Conservation (phyloP, 2,329 filamentous ascomycete genomes). For the Macrophomina tecta region DNA sequence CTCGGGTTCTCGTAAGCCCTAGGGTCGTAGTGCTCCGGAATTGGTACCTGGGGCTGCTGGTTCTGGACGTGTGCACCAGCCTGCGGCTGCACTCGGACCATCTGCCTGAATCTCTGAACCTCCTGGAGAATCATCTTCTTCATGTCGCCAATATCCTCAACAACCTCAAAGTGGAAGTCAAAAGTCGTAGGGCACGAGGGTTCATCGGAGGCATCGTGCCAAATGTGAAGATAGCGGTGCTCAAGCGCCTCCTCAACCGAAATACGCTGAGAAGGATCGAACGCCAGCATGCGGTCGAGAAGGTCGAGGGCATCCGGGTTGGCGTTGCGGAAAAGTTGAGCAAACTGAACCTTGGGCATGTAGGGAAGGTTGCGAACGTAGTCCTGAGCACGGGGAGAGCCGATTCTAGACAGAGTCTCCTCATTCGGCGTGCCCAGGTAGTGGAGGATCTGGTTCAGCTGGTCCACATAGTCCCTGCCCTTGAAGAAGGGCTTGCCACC, state of each 20-base stretch:
- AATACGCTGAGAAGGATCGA: slow-evolving; percentile 92
- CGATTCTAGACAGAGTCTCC: slow-evolving; percentile 90
- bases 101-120: slow-evolving; percentile 80
- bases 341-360: slow-evolving; percentile 94
- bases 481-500: slow-evolving; percentile 99
- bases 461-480: slow-evolving; percentile 97
- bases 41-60: slow-evolving; percentile 63
- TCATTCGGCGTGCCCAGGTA: slow-evolving; percentile 97
- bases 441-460: slow-evolving; percentile 98
- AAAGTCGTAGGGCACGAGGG: slow-evolving; percentile 92
- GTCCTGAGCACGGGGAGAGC: slow-evolving; percentile 93
- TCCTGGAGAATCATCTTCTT: slow-evolving; percentile 97
- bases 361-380: slow-evolving; percentile 95
- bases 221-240: slow-evolving; percentile 95
- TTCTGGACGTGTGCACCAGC: slow-evolving; percentile 38
- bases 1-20: slow-evolving; percentile 66
- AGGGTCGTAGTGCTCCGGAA: slow-evolving; percentile 65
- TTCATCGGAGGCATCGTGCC: slow-evolving; percentile 97
- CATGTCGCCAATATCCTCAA: slow-evolving; percentile 95
- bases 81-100: slow-evolving; percentile 53
- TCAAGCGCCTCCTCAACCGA: slow-evolving; percentile 94
- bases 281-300: slow-evolving; percentile 95
- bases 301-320: slow-evolving; percentile 96
- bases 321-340: slow-evolving; percentile 85
- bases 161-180: slow-evolving; percentile 98